Base-by-base conservation (phyloP, 1,284 basidiomycete genomes). In the Papiliotrema terrestris region DNA sequence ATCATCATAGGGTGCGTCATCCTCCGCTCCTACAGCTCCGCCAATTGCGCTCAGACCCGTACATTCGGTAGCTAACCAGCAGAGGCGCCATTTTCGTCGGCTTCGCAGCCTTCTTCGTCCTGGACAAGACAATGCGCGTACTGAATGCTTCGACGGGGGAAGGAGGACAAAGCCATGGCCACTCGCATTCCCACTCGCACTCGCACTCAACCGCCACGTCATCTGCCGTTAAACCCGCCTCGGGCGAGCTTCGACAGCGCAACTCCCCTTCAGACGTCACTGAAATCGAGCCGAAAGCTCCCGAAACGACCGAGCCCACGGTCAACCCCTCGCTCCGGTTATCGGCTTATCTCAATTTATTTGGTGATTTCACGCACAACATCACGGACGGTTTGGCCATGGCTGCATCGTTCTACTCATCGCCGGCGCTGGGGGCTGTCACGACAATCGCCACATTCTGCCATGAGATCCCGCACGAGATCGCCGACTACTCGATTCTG, bases 401-500 rank as follows among this genome's bases (percentile, higher is more conserved):
- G 88, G 87, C 89, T 13, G 90, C 90, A 45, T 89, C 87, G 22
- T 93, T 93, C 79, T 92, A 92, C 72, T 89, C 88, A 20, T 88
- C 87, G 38, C 90, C 90, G 1, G 80, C 90, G 50, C 89, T 93
- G 61, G 90, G 90, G 42, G 90, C 90, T 38, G 91, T 90, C 49
- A 92, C 90, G 2, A 91, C 90, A 13, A 81, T 93, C 45, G 91
- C 91, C 17, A 92, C 90, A 67, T 92, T 93, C 70, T 89, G 89
- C 6, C 90, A 93, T 72, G 90, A 93, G 74, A 91, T 92, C 52
- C 89, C 89, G 17, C 89, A 91, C 68, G 89, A 91, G 80, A 92
- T 93, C 57, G 91, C 90, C 19, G 90, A 93, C 73, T 92, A 92
- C 70, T 91, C 88, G 17, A 92, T 93, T 65, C 79, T 92, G 37